Evolutionary conservation across 805 yeast species (phyloP), one percentile per base, ranked within the genome.

Genomic region (Starmerella apis): DNA sequence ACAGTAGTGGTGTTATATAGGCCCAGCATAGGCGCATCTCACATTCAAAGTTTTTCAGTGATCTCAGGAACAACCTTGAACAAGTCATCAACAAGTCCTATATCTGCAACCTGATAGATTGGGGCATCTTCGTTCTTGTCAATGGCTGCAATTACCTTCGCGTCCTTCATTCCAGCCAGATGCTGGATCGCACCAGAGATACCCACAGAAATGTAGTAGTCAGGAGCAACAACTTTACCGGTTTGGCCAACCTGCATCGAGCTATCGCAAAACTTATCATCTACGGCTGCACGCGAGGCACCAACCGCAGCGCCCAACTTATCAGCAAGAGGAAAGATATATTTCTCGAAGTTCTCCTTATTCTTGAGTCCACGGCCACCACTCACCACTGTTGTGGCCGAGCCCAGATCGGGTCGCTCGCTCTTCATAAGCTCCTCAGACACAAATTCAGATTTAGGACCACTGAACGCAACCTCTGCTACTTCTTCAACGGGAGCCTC

Each of bases 241-340:
- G 98, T 90, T 70, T 90, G 98, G 49, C 98, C 98, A 54, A 90
- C 88, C 69, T 90, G 98, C 60, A 90, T 75, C 8, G 97, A 87
- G 70, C 90, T 92, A 64, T 92, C 97, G 63, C 94, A 87, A 65
- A 78, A 87, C 0, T 96, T 97, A 41, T 94, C 75, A 68, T 90
- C 98, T 22, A 92, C 98, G 30, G 97, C 98, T 18, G 96, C 97
- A 67, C 98, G 80, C 7, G 96, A 86, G 3, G 97, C 97, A 62
- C 98, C 98, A 45, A 90, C 82, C 48, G 95, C 97, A 2, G 97
- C 98, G 50, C 80, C 76, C 52, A 90, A 70, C 53, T 83, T 75
- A 51, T 78, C 80, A 7, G 97, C 96, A 57, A 90, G 72, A 46
- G 98, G 97, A 59, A 75, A 78, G 48, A 92, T 72, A 51, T 86